A percentile compares a stretch with the other conserved stretches of the same genome.
Conservation (phyloP, 2,329 filamentous ascomycete species). For the Colletotrichum paranaense region DNA sequence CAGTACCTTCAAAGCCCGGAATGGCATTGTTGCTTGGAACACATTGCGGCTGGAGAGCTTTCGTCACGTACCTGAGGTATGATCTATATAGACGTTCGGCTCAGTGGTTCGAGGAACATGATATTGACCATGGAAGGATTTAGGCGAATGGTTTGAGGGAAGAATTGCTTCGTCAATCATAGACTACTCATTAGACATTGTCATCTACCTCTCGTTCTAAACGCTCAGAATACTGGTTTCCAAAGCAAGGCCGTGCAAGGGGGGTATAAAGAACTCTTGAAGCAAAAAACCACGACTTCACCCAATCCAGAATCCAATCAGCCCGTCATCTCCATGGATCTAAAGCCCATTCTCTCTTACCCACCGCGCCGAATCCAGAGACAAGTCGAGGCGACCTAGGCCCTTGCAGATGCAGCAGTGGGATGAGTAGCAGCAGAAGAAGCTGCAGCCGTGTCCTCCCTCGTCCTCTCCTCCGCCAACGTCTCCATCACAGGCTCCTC, state of each 20-base stretch:
- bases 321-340: not conserved
- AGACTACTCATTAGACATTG: not conserved
- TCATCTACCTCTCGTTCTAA: not conserved
- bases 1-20: no score
- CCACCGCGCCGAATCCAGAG: no score
- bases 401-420: not conserved
- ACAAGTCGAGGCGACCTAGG: not conserved
- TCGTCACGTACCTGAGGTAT: no score
- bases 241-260: not conserved
- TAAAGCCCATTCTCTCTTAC: not conserved
- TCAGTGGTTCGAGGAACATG: no score
- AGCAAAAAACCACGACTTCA: not conserved
- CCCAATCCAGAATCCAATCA: no score
- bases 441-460: not conserved
- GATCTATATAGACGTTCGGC: no score
- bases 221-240: not conserved
- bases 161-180: not conserved
- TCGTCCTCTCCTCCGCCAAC: slow-evolving; percentile 25
- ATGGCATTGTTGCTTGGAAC: no score
- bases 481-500: slow-evolving; percentile 27
- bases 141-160: no score
- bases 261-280: slow-evolving; percentile 3
- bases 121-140: no score
- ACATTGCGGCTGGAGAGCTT: no score
- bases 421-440: not conserved